Evolutionary conservation across 2,329 filamentous ascomycete species (phyloP), one percentile per base, ranked within the genome.

Genomic region (Fonsecaea pugnacius): DNA sequence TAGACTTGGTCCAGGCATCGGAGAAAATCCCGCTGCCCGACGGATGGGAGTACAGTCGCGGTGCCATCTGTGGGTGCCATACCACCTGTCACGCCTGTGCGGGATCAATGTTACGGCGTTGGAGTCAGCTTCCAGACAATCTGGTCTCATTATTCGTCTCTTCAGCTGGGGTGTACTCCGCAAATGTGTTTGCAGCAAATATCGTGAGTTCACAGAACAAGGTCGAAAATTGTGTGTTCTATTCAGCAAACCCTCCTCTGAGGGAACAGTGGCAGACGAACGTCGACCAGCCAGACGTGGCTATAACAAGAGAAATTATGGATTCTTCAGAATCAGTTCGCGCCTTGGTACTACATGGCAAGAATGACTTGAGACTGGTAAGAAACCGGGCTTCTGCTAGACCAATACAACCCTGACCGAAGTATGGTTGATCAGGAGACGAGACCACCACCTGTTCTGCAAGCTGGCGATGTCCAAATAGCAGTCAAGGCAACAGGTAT

Each of bases 401-500:
- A 58, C 53, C 43, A 40, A 35, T 12, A 27, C 2, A 30, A 57
- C 2, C 35, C 30, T 65, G 58, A 61, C 40, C 14, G 58, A 33
- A n/a, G 21, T 43, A 12, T 27, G 43, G 30, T 35, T 24, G 18
- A 12, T 30, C 70, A 87, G 85, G 85, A 87, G 80, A 75, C 77
- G 55, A 82, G 84, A 67, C 71, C 75, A 9, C 74, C 85, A 52
- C 69, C 78, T 33, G 70, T 79, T 14, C 85, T 85, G 14, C 72
- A 74, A 46, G 73, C 78, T 32, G 75, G 77, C 67, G 87, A 90
- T 74, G 82, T 91, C 59, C 85, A 90, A 77, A 77, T 91, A 67
- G 81, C 83, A 67, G 82, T 91, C 67, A 84, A 84, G 67, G 83
- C 85, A 69, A 91, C 88, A 4, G 88, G 88, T 32, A 86, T 91